Percentiles rank a stretch among this genome's conserved stretches.
Evolutionary conservation across 1,284 basidiomycete species (phyloP).

Genomic region (Takashimella tepidaria): DNA sequence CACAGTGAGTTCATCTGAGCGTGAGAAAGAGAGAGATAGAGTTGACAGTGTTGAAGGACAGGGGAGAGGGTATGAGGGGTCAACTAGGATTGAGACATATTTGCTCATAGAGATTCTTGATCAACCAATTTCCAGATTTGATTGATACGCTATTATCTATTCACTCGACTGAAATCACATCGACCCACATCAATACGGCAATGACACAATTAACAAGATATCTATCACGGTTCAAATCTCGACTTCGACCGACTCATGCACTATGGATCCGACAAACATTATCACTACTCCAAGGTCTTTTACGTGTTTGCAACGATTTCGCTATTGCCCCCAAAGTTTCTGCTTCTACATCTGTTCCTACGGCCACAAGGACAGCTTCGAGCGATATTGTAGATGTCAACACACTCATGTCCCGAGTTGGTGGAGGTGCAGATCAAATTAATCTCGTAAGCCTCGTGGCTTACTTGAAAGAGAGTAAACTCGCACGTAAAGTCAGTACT

Average conservation of each 20-base stretch:
- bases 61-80: too few relatives aligned
- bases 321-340: constrained; percentile 46
- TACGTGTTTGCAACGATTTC: constrained; percentile 54
- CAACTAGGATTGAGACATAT: neutral
- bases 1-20: constrained; percentile 64
- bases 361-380: constrained; percentile 28
- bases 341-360: constrained; percentile 4
- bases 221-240: constrained; percentile 67
- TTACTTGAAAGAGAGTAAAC: constrained; percentile 82
- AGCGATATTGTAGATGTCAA: constrained; percentile 44
- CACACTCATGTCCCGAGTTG: constrained; percentile 62
- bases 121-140: constrained; percentile 58
- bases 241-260: constrained; percentile 68
- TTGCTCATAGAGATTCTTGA: too few relatives aligned
- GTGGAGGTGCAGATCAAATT: constrained; percentile 60
- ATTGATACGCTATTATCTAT: constrained; percentile 83
- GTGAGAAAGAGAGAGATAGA: neutral
- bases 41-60: neutral
- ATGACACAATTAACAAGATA: constrained; percentile 75
- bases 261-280: constrained; percentile 75
- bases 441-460: constrained; percentile 78
- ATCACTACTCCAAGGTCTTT: constrained; percentile 64
- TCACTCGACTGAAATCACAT: constrained; percentile 67
- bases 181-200: constrained; percentile 59
- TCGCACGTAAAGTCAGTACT: constrained; percentile 64